Evolutionary conservation across 1,284 basidiomycete genomes (phyloP).

Genomic region (Cryptococcus sp.): DNA sequence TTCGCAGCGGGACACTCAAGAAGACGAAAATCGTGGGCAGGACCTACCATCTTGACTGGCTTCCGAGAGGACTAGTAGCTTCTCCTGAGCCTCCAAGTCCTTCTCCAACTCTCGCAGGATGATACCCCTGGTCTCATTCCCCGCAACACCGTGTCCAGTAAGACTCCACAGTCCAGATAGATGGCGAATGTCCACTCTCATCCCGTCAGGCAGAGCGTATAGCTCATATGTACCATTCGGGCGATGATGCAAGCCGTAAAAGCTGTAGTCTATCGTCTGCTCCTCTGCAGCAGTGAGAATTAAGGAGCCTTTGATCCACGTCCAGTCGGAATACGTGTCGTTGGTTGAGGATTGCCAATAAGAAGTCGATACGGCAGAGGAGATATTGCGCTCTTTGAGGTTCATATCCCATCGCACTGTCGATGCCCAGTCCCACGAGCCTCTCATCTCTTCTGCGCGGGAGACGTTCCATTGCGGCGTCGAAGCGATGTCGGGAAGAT

Average conservation of each 20-base stretch:
- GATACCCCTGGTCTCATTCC: conserved; percentile 65
- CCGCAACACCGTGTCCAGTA: conserved; percentile 55
- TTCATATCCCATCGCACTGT: conserved; percentile 44
- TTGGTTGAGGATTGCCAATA: background rate
- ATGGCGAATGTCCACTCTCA: conserved; percentile 58
- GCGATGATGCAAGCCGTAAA: conserved; percentile 69
- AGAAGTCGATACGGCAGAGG: background rate
- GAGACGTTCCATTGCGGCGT: conserved; percentile 41
- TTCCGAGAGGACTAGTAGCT: conserved; percentile 34
- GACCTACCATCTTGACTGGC: conserved; percentile 41
- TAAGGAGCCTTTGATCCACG: conserved; percentile 41
- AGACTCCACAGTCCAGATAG: conserved; percentile 60
- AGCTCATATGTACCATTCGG: conserved; percentile 76
- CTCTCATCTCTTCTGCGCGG: conserved; percentile 34
- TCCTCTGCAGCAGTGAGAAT: conserved; percentile 19
- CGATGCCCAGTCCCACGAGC: conserved; percentile 41
- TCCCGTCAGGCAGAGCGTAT: conserved; percentile 64
- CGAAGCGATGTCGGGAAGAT: conserved; percentile 1
- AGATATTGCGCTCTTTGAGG: conserved; percentile 40
- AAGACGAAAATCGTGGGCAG: background rate
- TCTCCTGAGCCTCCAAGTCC: conserved; percentile 37
- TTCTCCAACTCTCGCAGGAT: conserved; percentile 66
- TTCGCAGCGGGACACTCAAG: background rate
- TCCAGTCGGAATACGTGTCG: conserved; percentile 30
- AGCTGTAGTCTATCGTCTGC: conserved; percentile 38